Evolutionary conservation across 2,329 filamentous ascomycete species (phyloP).

Genomic region (Myriosclerotinia curreyana): DNA sequence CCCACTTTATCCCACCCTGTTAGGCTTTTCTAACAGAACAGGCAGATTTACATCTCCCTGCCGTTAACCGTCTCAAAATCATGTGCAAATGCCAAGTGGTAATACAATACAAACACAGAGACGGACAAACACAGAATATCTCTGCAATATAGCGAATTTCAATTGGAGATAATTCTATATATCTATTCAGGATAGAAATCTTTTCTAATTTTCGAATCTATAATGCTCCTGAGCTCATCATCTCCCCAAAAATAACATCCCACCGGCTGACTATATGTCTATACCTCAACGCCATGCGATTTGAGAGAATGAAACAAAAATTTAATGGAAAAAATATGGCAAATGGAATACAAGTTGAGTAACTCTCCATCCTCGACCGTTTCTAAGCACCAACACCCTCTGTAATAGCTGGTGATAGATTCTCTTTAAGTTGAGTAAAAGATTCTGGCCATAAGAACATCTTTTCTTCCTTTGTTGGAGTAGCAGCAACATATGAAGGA

Average conservation of each 20-base stretch:
- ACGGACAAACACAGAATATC: background rate
- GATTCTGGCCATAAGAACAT: conserved; percentile 62
- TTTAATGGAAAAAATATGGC: background rate
- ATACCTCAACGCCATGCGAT: conserved; percentile 12
- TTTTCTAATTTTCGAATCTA: background rate
- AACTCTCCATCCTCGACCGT: background rate
- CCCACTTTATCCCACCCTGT: no score
- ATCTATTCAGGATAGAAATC: background rate
- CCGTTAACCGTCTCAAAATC: no score
- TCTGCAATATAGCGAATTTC: background rate
- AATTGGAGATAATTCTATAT: background rate
- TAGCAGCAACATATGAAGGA: conserved; percentile 49
- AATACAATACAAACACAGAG: background rate
- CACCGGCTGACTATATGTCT: background rate
- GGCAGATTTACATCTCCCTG: no score
- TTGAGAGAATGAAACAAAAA: background rate
- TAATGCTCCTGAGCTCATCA: background rate
- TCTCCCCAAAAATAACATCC: background rate
- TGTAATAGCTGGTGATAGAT: background rate
- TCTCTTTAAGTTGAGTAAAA: conserved; percentile 44
- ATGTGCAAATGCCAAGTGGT: no score
- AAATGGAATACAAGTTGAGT: background rate
- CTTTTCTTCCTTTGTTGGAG: conserved; percentile 56
- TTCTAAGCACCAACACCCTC: conserved; percentile 1
- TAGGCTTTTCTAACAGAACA: no score